Base-by-base conservation (phyloP, 176 grass and related monocot species). In the Aegilops longissima region DNA sequence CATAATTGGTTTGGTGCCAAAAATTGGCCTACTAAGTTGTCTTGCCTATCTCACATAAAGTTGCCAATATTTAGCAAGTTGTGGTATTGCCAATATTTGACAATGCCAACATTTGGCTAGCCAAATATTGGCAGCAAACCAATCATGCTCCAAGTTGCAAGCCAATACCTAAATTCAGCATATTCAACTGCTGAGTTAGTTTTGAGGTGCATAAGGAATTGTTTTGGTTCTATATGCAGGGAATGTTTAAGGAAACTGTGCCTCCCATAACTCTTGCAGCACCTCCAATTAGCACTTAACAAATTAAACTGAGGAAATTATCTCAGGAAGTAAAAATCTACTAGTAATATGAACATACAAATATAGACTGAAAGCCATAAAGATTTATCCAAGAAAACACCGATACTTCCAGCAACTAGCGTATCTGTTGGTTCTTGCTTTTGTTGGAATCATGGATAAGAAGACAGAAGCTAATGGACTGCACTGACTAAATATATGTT, bases 301-400 rank as follows among this genome's bases (percentile, higher is more conserved):
- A 36, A 10, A 76, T 21, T 54, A 67, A 29, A 39, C 1, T 20
- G 63, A 4, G 17, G n/a, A 56, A 29, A 40, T 44, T 56, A 9
- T 71, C 51, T 78, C 1, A 38, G 12, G 31, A 73, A 61, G 58
- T 34, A 34, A 61, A 83, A 66, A 67, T 27, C 5, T n/a, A 83
- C 35, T 5, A 40, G 61, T 68, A 62, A 68, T 34, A 76, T 27
- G 4, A 47, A 49, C 31, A 88, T 76, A 69, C 23, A 84, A 21
- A 77, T 5, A 49, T 66, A 86, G 40, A 85, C 66, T 69, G 20
- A 45, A 83, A 58, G 58, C 21, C 76, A 87, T 35, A 80, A 17
- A 66, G 45, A 8, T 42, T 49, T 49, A 1, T 14, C 45, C 45
- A 14, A 14, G 45, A 49, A 49, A 49, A 49, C 45, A 49, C 45